Evolutionary conservation across 305 asterid genomes (phyloP).

Genomic region (Plantago lanceolata): DNA sequence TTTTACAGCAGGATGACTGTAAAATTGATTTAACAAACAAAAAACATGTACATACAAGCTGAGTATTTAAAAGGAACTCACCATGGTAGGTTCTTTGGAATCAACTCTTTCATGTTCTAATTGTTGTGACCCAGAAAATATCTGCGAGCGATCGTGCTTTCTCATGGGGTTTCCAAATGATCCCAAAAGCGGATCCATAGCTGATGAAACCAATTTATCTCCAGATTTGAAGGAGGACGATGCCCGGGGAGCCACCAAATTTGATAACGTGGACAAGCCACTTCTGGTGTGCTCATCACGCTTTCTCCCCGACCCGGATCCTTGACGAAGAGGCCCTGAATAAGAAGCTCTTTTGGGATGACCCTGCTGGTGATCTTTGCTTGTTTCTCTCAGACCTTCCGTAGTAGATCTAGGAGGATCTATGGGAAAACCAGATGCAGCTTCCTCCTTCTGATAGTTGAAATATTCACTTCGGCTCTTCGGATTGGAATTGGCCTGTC

Average conservation of each 20-base stretch:
- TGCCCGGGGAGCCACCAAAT: conserved; percentile 47
- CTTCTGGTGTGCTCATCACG: conserved; percentile 31
- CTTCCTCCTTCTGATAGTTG: conserved; percentile 36
- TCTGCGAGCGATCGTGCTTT: conserved; percentile 41
- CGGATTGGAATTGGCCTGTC: conserved; percentile 40
- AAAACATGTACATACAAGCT: not conserved
- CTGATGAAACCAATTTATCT: conserved; percentile 32
- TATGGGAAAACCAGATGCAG: conserved; percentile 32
- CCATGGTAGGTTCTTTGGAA: conserved; percentile 39
- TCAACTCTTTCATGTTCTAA: conserved; percentile 38
- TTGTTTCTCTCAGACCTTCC: conserved; percentile 27
- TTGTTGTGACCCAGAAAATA: conserved; percentile 34
- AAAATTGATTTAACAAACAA: not conserved
- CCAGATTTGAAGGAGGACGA: conserved; percentile 40
- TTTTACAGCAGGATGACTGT: no score
- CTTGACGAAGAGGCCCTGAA: conserved; percentile 71
- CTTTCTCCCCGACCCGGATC: conserved; percentile 43
- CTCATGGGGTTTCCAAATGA: conserved; percentile 41
- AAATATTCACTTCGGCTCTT: conserved; percentile 45
- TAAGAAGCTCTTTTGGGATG: conserved; percentile 36
- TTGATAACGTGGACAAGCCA: conserved; percentile 39
- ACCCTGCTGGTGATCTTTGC: conserved; percentile 32
- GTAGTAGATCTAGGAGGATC: conserved; percentile 40
- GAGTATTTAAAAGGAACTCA: conserved; percentile 22
- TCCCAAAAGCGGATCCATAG: conserved; percentile 35